Conservation (phyloP, 176 grass and related monocot species). For the Poa pratensis region DNA sequence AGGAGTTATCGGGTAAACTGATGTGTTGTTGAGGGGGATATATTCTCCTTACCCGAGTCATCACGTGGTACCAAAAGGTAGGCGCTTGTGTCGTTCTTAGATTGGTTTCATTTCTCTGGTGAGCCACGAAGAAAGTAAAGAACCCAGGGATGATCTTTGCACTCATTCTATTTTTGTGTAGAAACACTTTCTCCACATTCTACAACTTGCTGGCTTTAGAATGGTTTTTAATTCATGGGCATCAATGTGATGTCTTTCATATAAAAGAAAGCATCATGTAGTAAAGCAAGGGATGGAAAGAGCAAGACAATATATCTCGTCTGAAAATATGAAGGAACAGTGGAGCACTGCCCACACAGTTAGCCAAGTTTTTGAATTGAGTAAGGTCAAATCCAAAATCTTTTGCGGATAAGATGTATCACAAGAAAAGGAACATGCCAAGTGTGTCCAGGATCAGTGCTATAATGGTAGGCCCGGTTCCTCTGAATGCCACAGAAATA, state of each 20-base stretch:
- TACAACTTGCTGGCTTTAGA: slow-evolving; percentile 11
- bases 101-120: background rate
- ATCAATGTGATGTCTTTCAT: too few relatives aligned
- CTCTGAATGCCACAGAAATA: slow-evolving; percentile 17
- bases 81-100: background rate
- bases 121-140: background rate
- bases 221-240: background rate
- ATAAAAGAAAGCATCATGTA: too few relatives aligned
- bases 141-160: background rate
- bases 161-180: background rate
- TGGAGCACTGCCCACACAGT: background rate
- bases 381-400: background rate
- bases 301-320: background rate
- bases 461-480: background rate
- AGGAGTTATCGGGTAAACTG: background rate
- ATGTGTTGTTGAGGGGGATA: slow-evolving; percentile 1
- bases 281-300: too few relatives aligned
- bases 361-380: slow-evolving; percentile 4
- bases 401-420: slow-evolving; percentile 22
- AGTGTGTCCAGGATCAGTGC: background rate
- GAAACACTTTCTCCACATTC: background rate
- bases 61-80: background rate
- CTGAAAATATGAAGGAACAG: background rate
- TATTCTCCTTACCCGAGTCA: slow-evolving; percentile 37
- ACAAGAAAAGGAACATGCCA: slow-evolving; percentile 18